Evolutionary conservation across 140 eudicot genomes (phyloP), one percentile per base, ranked within the genome.

Genomic region (Erigeron philadelphicus): DNA sequence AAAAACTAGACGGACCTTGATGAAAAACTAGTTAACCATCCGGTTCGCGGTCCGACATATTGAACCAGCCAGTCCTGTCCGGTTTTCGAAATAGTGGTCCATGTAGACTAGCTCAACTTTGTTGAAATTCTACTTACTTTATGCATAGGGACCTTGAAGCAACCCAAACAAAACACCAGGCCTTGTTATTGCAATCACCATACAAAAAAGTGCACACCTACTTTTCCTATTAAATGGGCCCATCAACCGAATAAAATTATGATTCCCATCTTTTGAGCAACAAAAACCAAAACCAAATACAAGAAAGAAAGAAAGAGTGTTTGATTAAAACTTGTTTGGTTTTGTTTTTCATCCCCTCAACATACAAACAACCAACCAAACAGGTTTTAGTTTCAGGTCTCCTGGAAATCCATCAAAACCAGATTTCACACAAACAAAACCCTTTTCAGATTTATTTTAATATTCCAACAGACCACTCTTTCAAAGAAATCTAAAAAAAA

Each of bases 361-460:
- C 45, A 7, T 64, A 72, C 3, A 2, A 31, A 31, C 38, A 31
- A 31, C 1, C 38, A 31, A 31, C 1, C 38, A 31, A 31, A 31
- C 38, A 31, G 38, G 38, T 31, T 77, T 68, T 64, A 70, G 76
- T 70, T 76, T 69, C 60, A 53, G 13, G 52, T 19, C 35, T 47
- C 25, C 4, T 19, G 21, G 47, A 55, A 60, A 49, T 35, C 55
- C 9, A 47, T n/a, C 44, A 1, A n/a, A 42, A 11, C 3, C 66
- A 64, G 44, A 76, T 69, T 70, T 31, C 54, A 12, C 70, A 54
- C 76, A 63, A 45, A 72, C 76, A 63, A 45, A 72, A 70, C 76
- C 63, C 76, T 31, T 70, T 63, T 70, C 67, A 62, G 72, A 52
- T 56, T 66, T n/a, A n/a, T 66, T 6, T 52, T 16, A 7, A 11